Percentiles rank a stretch among this genome's conserved stretches.
Evolutionary conservation across 139 green algal genomes (phyloP).

Genomic region (Asterochloris erici): DNA sequence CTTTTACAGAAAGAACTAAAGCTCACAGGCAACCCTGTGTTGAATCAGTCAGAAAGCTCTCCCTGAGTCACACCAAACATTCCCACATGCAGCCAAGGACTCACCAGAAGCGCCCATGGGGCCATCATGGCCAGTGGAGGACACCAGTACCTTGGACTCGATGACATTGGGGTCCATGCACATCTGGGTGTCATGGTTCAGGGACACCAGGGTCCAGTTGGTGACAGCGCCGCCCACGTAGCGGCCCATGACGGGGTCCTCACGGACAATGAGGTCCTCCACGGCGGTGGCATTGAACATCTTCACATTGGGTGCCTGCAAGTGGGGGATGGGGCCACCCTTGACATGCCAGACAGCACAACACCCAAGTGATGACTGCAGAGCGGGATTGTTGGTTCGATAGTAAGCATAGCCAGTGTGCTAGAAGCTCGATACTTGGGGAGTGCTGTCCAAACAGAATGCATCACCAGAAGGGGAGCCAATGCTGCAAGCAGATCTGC

Average conservation of each 20-base stretch:
- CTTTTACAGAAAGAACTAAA: too few relatives aligned
- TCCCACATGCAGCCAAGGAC: not conserved
- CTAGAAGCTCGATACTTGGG: too few relatives aligned
- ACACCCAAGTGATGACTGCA: not conserved
- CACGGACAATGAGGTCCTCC: conserved; percentile 68
- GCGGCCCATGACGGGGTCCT: conserved; percentile 32
- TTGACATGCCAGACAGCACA: not conserved
- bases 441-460: too few relatives aligned
- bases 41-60: too few relatives aligned
- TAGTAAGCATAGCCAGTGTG: too few relatives aligned
- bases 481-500: too few relatives aligned
- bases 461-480: too few relatives aligned
- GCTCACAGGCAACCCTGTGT: too few relatives aligned
- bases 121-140: conserved; percentile 90
- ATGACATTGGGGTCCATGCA: conserved; percentile 97
- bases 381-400: too few relatives aligned
- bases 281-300: conserved; percentile 94
- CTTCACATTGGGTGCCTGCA: conserved; percentile 88
- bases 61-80: not conserved
- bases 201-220: conserved; percentile 97
- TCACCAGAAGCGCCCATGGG: conserved; percentile 84
- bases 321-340: too few relatives aligned
- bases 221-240: conserved; percentile 89
- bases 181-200: conserved; percentile 94
- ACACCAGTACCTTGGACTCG: conserved; percentile 89